A percentile compares a stretch with the other conserved stretches of the same genome.
Evolutionary conservation across 371 early-diverging fungal species (phyloP).

Genomic region (Mucor saturninus): DNA sequence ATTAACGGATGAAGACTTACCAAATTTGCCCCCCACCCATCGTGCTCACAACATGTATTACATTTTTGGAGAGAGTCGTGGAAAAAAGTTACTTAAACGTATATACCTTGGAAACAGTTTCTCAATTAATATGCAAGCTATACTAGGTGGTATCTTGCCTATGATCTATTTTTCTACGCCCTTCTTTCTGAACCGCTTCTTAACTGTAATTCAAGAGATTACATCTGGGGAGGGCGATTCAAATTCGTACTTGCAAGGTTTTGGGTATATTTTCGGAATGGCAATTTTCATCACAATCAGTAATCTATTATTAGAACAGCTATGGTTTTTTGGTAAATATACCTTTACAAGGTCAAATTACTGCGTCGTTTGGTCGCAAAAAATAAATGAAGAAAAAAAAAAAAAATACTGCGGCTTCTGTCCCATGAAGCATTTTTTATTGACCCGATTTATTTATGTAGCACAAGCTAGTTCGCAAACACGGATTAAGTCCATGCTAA

Average conservation of each 20-base stretch:
- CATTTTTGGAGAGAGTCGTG: constrained; percentile 27
- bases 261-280: constrained; percentile 43
- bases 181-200: constrained; percentile 39
- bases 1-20: constrained; percentile 38
- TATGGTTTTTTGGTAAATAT: constrained; percentile 50
- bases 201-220: constrained; percentile 39
- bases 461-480: constrained; percentile 46
- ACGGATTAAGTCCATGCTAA: constrained; percentile 51
- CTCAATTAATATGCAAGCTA: constrained; percentile 30
- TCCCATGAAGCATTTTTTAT: not conserved
- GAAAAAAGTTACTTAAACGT: constrained; percentile 26
- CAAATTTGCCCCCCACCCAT: constrained; percentile 27
- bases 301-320: constrained; percentile 43
- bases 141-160: constrained; percentile 32
- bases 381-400: no score
- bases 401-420: not conserved
- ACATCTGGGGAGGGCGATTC: constrained; percentile 9
- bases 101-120: constrained; percentile 27
- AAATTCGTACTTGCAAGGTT: constrained; percentile 30
- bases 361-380: not conserved
- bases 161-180: constrained; percentile 35
- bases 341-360: not conserved
- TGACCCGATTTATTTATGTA: constrained; percentile 9
- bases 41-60: constrained; percentile 37
- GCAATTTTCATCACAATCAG: constrained; percentile 37